Percentiles rank a stretch among this genome's conserved stretches.
Evolutionary conservation across 371 early-diverging fungal genomes (phyloP).

Genomic region (Actinomucor elegans): DNA sequence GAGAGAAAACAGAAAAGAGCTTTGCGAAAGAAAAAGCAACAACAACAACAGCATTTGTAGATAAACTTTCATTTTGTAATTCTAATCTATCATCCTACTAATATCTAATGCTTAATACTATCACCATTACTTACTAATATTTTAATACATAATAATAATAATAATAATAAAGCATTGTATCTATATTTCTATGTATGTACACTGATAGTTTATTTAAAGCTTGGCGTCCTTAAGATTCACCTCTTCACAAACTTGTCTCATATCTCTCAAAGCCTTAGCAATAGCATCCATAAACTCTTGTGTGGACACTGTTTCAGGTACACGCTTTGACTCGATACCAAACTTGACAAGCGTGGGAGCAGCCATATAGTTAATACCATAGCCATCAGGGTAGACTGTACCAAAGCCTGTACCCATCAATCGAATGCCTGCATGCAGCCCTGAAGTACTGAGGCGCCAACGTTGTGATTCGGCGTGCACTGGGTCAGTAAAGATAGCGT

Average conservation of each 20-base stretch:
- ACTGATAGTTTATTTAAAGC: neutral
- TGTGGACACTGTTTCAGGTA: slow-evolving; percentile 44
- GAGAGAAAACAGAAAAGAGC: slow-evolving; percentile 15
- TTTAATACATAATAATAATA: neutral
- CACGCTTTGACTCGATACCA: slow-evolving; percentile 79
- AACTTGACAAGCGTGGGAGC: slow-evolving; percentile 68
- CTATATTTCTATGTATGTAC: no score
- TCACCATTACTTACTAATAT: neutral
- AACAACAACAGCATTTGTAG: neutral
- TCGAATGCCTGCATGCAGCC: slow-evolving; percentile 69
- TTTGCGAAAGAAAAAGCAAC: neutral
- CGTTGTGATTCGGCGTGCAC: slow-evolving; percentile 59
- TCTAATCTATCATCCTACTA: neutral
- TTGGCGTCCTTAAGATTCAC: slow-evolving; percentile 7
- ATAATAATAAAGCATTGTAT: neutral
- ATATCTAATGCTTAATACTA: neutral
- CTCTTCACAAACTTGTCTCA: slow-evolving; percentile 49
- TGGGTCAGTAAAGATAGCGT: slow-evolving; percentile 77
- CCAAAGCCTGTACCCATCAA: slow-evolving; percentile 84
- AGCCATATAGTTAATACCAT: slow-evolving; percentile 89
- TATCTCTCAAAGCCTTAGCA: slow-evolving; percentile 51
- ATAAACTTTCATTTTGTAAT: neutral
- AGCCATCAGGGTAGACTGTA: slow-evolving; percentile 74
- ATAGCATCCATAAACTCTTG: slow-evolving; percentile 48
- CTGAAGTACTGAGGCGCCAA: slow-evolving; percentile 79